Evolutionary conservation across 1,284 basidiomycete genomes (phyloP).

Genomic region (Boletellus deceptivus): DNA sequence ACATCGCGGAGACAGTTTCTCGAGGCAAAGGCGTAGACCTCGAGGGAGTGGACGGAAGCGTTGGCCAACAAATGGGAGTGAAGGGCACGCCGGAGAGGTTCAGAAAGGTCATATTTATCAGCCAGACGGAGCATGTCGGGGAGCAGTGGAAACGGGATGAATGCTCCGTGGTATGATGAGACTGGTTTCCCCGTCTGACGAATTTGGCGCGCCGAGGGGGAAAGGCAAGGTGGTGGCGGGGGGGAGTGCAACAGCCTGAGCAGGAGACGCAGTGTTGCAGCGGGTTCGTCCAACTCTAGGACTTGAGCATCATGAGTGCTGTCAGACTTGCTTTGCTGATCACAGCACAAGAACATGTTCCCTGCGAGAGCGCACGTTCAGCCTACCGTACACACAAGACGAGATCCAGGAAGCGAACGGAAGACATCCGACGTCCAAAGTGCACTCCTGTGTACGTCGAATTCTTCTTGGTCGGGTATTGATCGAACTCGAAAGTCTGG

Average conservation of each 20-base stretch:
- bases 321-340: constrained; percentile 29
- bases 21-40: constrained; percentile 56
- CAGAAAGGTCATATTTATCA: constrained; percentile 61
- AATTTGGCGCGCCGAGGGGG: constrained; percentile 20
- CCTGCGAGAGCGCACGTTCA: constrained; percentile 36
- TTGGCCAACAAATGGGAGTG: constrained; percentile 55
- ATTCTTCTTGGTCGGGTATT: constrained; percentile 45
- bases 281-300: constrained; percentile 53
- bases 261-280: constrained; percentile 45
- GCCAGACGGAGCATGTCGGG: constrained; percentile 50
- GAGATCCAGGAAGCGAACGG: constrained; percentile 39
- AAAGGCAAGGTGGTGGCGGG: constrained; percentile 42
- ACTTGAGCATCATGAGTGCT: constrained; percentile 23
- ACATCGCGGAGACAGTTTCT: constrained; percentile 40
- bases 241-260: constrained; percentile 50
- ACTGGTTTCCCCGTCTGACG: constrained; percentile 35
- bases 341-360: constrained; percentile 62
- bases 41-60: constrained; percentile 47
- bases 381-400: constrained; percentile 5
- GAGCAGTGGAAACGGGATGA: constrained; percentile 63
- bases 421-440: constrained; percentile 57
- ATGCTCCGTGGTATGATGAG: constrained; percentile 32
- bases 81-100: constrained; percentile 40
- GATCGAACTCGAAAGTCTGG: constrained; percentile 55
- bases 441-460: constrained; percentile 46